Evolutionary conservation across 208 protist genomes (phyloP), one percentile per base, ranked within the genome.

Genomic region (Leishmania guyanensis): DNA sequence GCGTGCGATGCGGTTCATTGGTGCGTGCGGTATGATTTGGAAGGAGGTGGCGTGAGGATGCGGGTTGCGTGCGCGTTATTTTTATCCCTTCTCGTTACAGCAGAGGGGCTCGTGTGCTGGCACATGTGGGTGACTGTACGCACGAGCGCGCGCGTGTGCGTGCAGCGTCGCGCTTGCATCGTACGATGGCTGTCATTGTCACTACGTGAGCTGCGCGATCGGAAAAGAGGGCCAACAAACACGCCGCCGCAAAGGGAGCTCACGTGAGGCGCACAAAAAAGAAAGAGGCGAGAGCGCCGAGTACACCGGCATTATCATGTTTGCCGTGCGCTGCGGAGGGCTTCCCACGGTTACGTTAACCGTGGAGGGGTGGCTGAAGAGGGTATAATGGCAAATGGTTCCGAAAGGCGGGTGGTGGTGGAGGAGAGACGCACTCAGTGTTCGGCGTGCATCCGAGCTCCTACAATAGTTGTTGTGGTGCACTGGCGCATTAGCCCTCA

Each of bases 11-110:
- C 77, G 82, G 8, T 95, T 95, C 78, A 36, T 92, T 43, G 91
- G 91, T 8, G 75, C 88, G 22, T 95, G 91, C 64, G 91, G 91
- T 9, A 93, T 93, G 89, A 74, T 95, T 14, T 95, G 91, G 91
- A 39, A 39, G 36, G 36, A 39, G 36, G 36, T 39, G 36, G 36
- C 36, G 1, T 39, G 36, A 39, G 36, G 36, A 39, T 39, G 1
- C 0, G 36, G 36, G 36, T 39, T 0, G 36, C 36, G 36, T 39
- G 36, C 36, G 36, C 36, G 36, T 39, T 39, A 39, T 39, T 39
- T 39, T 39, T 0, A 39, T 39, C 36, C 36, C 36, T 39, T 39
- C 36, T 39, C 36, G 36, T 39, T 39, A 39, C 36, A 39, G 36
- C 36, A 39, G 36, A 39, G 36, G 36, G 36, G 36, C n/a, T 12